Percentiles rank a stretch among this genome's conserved stretches.
These are phyloP conservation scores for Wallacemonas sp. DNA, from an alignment of 208 protist genomes.

Conservation along the genomic window DNA sequence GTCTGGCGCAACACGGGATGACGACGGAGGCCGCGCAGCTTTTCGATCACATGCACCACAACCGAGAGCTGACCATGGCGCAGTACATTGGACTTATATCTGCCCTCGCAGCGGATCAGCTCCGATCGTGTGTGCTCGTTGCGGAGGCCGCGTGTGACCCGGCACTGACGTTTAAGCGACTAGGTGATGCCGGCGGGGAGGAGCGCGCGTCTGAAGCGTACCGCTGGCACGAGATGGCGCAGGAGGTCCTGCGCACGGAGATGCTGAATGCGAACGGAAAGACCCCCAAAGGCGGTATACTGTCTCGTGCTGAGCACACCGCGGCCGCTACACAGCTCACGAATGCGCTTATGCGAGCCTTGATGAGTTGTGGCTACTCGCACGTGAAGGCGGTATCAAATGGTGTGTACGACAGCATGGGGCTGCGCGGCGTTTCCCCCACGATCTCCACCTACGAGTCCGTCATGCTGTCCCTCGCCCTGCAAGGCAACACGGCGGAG, in stretches of 20 bases:
- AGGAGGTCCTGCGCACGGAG: slow-evolving; percentile 31
- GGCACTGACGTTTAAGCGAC: slow-evolving; percentile 71
- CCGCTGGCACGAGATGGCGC: slow-evolving; percentile 68
- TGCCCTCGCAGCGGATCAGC: slow-evolving; percentile 38
- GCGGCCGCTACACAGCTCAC: slow-evolving; percentile 62
- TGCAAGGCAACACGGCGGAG: slow-evolving; percentile 74
- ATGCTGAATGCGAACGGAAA: neutral
- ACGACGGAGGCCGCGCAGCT: slow-evolving; percentile 45
- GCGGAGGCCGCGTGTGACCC: slow-evolving; percentile 73
- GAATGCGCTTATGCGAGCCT: slow-evolving; percentile 75
- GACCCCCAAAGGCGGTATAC: neutral
- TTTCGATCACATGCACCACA: slow-evolving; percentile 56
- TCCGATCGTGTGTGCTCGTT: slow-evolving; percentile 56
- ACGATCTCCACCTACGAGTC: slow-evolving; percentile 82
- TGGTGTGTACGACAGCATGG: slow-evolving; percentile 84
- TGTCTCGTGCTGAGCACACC: slow-evolving; percentile 23
- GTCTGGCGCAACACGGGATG: slow-evolving; percentile 60
- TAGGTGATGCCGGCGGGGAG: slow-evolving; percentile 70
- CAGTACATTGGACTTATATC: slow-evolving; percentile 62
- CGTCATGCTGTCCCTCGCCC: slow-evolving; percentile 63
- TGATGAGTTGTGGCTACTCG: slow-evolving; percentile 77
- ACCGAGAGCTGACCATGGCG: slow-evolving; percentile 30
- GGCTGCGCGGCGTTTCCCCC: slow-evolving; percentile 56
- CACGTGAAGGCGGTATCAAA: slow-evolving; percentile 67
- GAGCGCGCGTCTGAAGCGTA: slow-evolving; percentile 81